Percentiles rank a stretch among this genome's conserved stretches.
Evolutionary conservation across 2,329 filamentous ascomycete species (phyloP).

Genomic region (Fusarium phyllophilum): DNA sequence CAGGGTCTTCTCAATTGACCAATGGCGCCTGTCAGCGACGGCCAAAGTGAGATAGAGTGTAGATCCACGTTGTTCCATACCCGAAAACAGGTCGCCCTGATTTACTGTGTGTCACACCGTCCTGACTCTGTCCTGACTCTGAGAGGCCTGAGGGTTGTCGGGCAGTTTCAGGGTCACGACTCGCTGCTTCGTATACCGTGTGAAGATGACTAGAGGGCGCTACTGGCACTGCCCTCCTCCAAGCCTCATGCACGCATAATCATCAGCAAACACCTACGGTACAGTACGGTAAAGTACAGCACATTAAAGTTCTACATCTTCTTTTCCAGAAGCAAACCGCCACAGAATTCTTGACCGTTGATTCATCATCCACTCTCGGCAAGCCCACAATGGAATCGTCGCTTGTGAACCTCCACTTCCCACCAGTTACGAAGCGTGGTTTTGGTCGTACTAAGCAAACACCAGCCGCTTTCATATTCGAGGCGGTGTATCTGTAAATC

Average conservation of each 20-base stretch:
- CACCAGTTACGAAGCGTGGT: constrained; percentile 21
- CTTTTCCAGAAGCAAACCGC: constrained; percentile 37
- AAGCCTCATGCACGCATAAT: constrained; percentile 18
- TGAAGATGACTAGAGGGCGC: background rate
- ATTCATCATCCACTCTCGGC: constrained; percentile 22
- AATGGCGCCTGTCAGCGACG: constrained; percentile 37
- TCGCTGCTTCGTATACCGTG: constrained; percentile 13
- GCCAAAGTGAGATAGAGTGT: constrained; percentile 23
- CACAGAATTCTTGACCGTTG: constrained; percentile 29
- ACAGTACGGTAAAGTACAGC: background rate
- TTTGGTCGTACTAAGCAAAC: constrained; percentile 18
- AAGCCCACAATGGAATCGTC: constrained; percentile 23
- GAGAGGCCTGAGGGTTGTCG: background rate
- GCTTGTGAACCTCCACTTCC: constrained; percentile 3
- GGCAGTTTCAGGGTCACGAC: constrained; percentile 11
- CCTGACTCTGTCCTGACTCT: constrained; percentile 5
- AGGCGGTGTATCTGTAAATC: constrained; percentile 35
- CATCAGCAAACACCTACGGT: constrained; percentile 3
- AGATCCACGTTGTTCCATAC: constrained; percentile 33
- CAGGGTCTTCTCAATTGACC: constrained; percentile 25
- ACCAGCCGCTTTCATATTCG: constrained; percentile 26
- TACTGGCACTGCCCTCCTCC: constrained; percentile 18
- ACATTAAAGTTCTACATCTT: constrained; percentile 4
- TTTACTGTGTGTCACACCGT: constrained; percentile 37
- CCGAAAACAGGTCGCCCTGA: constrained; percentile 20